Percentiles rank a stretch among this genome's conserved stretches.
Conservation (phyloP, 371 early-diverging fungal genomes). For the Rhizopus delemar region DNA sequence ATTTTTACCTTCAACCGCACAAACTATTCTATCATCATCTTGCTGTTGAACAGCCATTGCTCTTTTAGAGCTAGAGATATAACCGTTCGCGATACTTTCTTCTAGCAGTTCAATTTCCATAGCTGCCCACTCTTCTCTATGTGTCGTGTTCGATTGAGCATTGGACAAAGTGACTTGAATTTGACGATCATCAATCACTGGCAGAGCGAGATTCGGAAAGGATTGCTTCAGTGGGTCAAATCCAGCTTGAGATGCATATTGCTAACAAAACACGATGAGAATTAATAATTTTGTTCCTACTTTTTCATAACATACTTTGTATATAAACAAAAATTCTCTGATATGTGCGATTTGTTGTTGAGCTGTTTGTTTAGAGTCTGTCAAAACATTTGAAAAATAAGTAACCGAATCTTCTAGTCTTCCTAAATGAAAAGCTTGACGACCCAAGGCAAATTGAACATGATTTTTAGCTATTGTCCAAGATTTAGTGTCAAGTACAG, state of each 20-base stretch:
- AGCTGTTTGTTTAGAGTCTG: slow-evolving; percentile 64
- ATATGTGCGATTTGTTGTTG: slow-evolving; percentile 74
- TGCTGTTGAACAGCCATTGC: slow-evolving; percentile 48
- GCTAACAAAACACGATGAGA: slow-evolving; percentile 24
- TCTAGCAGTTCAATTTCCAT: slow-evolving; percentile 68
- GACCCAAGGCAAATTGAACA: slow-evolving; percentile 82
- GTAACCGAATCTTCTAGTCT: slow-evolving; percentile 57
- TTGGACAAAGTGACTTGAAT: slow-evolving; percentile 56
- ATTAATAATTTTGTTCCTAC: background rate
- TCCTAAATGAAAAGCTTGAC: slow-evolving; percentile 70
- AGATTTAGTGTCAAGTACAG: slow-evolving; percentile 59
- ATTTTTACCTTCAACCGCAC: slow-evolving; percentile 69
- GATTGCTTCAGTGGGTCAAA: slow-evolving; percentile 45
- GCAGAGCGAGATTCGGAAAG: slow-evolving; percentile 50
- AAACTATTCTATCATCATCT: slow-evolving; percentile 56
- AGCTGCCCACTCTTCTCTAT: slow-evolving; percentile 59
- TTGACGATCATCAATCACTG: slow-evolving; percentile 46
- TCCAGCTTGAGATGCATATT: slow-evolving; percentile 42
- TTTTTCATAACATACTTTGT: slow-evolving; percentile 49
- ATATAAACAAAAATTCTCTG: slow-evolving; percentile 77
- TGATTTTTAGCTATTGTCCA: slow-evolving; percentile 88
- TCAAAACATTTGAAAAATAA: slow-evolving; percentile 69
- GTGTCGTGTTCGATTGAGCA: slow-evolving; percentile 38
- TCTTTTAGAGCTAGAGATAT: slow-evolving; percentile 41
- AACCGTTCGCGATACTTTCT: slow-evolving; percentile 44